phyloP scores from a whole-genome alignment of 192 early-diverging fungal genomes.

The Phlyctochytrium arcticum region DNA sequence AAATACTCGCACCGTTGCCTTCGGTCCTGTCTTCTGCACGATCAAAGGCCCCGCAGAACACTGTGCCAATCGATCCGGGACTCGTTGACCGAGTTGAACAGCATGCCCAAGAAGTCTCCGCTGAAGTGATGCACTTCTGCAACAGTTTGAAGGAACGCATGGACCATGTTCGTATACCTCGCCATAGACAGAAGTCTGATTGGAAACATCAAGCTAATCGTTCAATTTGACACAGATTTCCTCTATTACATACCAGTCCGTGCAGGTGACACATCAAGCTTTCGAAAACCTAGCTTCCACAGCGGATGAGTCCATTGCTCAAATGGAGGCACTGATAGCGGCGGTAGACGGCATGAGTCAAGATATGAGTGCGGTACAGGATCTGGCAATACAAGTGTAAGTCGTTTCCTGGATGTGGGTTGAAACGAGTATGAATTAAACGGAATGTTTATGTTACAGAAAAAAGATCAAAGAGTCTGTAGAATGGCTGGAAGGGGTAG shows the following conservation, averaged over 20 bases:
- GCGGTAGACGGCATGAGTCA: slow-evolving; percentile 29
- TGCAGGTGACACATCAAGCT: slow-evolving; percentile 14
- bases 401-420: background rate
- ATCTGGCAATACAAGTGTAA: slow-evolving; percentile 32
- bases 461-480: too few relatives aligned
- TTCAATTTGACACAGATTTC: slow-evolving; percentile 31
- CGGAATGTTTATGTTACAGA: too few relatives aligned
- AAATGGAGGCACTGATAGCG: slow-evolving; percentile 29
- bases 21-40: slow-evolving; percentile 20
- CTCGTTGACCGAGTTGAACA: slow-evolving; percentile 37
- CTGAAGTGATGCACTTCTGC: slow-evolving; percentile 13
- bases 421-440: too few relatives aligned
- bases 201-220: background rate
- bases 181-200: background rate
- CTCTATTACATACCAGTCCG: slow-evolving; percentile 16
- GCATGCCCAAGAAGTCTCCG: slow-evolving; percentile 17
- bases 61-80: slow-evolving; percentile 37
- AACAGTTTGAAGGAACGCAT: slow-evolving; percentile 16
- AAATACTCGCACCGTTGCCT: slow-evolving; percentile 6
- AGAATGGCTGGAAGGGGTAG: too few relatives aligned
- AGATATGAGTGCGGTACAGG: slow-evolving; percentile 29
- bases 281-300: slow-evolving; percentile 8
- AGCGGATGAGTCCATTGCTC: slow-evolving; percentile 5
- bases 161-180: slow-evolving; percentile 32
- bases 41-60: slow-evolving; percentile 13